phyloP scores from a whole-genome alignment of 176 grass and related monocot species.

The Otatea glauca region DNA sequence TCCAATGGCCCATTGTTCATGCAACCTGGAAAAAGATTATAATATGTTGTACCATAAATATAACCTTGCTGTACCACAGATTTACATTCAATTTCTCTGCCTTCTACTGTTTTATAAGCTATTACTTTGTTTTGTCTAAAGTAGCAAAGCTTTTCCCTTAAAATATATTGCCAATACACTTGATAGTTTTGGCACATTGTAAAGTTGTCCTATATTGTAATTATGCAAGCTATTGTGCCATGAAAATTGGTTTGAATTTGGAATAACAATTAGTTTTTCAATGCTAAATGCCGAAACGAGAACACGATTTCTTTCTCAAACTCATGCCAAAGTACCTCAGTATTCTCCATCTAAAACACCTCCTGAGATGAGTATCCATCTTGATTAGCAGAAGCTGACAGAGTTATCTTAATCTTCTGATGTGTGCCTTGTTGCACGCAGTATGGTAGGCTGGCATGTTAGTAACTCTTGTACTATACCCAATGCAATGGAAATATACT shows the following conservation, averaged over 20 bases:
- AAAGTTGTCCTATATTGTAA: not conserved
- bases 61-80: not conserved
- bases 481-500: not conserved
- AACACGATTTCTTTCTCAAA: not conserved
- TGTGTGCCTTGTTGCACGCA: not conserved
- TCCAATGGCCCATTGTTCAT: constrained; percentile 2
- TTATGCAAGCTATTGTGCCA: not conserved
- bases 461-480: not conserved
- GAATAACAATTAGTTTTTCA: not conserved
- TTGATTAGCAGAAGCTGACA: constrained; percentile 4
- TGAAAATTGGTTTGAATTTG: not conserved
- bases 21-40: not conserved
- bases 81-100: constrained; percentile 21
- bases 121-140: not conserved
- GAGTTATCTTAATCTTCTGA: not conserved
- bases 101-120: not conserved
- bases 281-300: not conserved
- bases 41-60: constrained; percentile 5
- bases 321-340: not conserved
- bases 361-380: not conserved
- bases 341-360: not conserved
- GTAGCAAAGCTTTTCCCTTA: not conserved
- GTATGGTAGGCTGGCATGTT: constrained; percentile 15
- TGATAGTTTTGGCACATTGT: not conserved
- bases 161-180: not conserved